Percentiles rank a stretch among this genome's conserved stretches.
Conservation (phyloP, 164 flowering plant species). For the Houttuynia cordata region DNA sequence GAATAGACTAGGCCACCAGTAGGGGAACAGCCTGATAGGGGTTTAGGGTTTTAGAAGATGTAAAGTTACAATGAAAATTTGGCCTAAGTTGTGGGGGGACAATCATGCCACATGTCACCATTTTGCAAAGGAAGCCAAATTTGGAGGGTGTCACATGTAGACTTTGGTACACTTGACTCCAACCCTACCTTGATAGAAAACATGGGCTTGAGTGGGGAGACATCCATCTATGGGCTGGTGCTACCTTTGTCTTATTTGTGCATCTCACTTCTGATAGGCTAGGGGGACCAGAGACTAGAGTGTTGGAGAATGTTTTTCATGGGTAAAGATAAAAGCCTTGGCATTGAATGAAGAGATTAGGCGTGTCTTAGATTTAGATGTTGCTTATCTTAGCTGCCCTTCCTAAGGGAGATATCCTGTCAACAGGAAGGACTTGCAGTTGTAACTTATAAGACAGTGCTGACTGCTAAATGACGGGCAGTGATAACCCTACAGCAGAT, state of each 20-base stretch:
- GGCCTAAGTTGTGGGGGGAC: not conserved
- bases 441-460: too few species aligned
- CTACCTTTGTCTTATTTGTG: not conserved
- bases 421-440: too few species aligned
- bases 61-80: not conserved
- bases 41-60: not conserved
- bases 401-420: not conserved
- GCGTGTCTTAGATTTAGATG: not conserved
- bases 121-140: not conserved
- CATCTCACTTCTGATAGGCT: not conserved
- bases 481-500: too few species aligned
- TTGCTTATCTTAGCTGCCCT: not conserved
- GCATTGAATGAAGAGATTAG: not conserved
- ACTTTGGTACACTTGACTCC: not conserved
- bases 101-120: not conserved
- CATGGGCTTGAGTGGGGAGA: not conserved
- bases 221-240: not conserved
- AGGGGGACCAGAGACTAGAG: conserved; percentile 1
- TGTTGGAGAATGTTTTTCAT: conserved; percentile 6
- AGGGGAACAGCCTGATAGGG: not conserved
- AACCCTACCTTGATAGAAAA: not conserved
- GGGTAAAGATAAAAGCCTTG: not conserved
- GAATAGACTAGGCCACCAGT: not conserved
- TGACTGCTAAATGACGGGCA: too few species aligned
- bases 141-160: not conserved